Evolutionary conservation across 306 rosid genomes (phyloP), one percentile per base, ranked within the genome.

Genomic region (Delonix regia): DNA sequence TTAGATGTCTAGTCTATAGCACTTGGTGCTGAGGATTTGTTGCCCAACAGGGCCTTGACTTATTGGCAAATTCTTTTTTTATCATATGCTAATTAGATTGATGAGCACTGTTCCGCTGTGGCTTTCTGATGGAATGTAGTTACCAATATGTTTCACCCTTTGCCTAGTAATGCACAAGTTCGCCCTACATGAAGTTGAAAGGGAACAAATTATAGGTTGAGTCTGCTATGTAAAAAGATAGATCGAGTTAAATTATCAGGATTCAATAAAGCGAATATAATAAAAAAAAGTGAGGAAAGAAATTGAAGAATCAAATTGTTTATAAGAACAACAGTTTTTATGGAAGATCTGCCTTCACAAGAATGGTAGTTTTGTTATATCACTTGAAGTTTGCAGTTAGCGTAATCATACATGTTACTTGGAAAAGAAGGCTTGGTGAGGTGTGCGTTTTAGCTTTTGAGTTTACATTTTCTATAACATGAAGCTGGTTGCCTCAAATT

Each of bases 21-120:
- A 71, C 10, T 53, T 36, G 76, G 51, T 76, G 67, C 75, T 36
- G 78, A 6, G 27, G 42, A 55, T 69, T 78, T 75, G 79, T 66
- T 47, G 77, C 66, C 74, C 60, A 9, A 6, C 25, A 24, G 24
- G 69, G 63, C 25, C 57, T 42, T 21, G 19, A 42, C 71, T 49
- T 71, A 69, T 68, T 21, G 80, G 28, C 62, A 14, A 38, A 67
- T 59, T 78, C 52, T 30, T 52, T 67, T 48, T 56, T 76, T 28
- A 41, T 82, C 55, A 38, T 25, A 68, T 79, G 64, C 73, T 59
- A 53, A 38, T 66, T 57, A 4, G 63, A 39, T 63, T 59, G 77
- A 48, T 49, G 69, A 53, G 79, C 59, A 67, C 59, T 36, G 66
- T 48, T 45, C 18, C 6, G 41, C 19, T 27, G 28, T 42, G 69